phyloP scores from a whole-genome alignment of 129 eudicot genomes.

The Flaveria ramosissima region DNA sequence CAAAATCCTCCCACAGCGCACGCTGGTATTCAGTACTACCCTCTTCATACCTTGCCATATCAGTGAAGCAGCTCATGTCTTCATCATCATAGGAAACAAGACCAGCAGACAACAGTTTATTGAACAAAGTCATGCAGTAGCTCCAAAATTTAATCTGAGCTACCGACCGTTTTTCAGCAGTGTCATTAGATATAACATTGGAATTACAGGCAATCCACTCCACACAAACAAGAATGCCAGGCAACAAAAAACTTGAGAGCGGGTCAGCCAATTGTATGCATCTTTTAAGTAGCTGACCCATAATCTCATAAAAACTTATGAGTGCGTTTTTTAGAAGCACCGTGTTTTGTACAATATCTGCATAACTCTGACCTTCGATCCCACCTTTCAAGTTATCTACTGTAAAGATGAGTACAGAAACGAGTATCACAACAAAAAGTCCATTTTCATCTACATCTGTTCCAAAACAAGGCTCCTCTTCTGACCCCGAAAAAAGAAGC shows the following conservation, averaged over 20 bases:
- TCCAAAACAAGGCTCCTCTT: slow-evolving; percentile 51
- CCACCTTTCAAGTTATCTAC: slow-evolving; percentile 53
- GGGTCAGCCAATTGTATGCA: slow-evolving; percentile 49
- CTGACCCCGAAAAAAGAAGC: slow-evolving; percentile 56
- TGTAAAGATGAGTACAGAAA: slow-evolving; percentile 54
- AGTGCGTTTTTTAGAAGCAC: slow-evolving; percentile 48
- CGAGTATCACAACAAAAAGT: slow-evolving; percentile 52
- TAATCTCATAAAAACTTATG: slow-evolving; percentile 42
- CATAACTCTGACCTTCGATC: slow-evolving; percentile 60
- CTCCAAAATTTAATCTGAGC: slow-evolving; percentile 48
- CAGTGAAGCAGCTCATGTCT: slow-evolving; percentile 45
- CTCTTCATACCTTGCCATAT: slow-evolving; percentile 59
- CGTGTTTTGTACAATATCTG: slow-evolving; percentile 59
- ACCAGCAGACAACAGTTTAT: slow-evolving; percentile 45
- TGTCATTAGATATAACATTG: slow-evolving; percentile 42
- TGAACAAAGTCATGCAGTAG: slow-evolving; percentile 48
- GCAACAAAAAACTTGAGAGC: slow-evolving; percentile 49
- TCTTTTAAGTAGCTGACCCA: slow-evolving; percentile 47
- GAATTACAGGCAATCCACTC: slow-evolving; percentile 66
- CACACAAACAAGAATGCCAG: slow-evolving; percentile 53
- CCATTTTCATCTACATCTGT: slow-evolving; percentile 45
- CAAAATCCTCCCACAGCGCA: slow-evolving; percentile 74
- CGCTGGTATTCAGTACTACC: slow-evolving; percentile 46
- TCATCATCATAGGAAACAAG: slow-evolving; percentile 40
- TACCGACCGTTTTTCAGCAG: slow-evolving; percentile 37